Base-by-base conservation (phyloP, 139 green algal genomes). In the Pedinophyceae sp. region DNA sequence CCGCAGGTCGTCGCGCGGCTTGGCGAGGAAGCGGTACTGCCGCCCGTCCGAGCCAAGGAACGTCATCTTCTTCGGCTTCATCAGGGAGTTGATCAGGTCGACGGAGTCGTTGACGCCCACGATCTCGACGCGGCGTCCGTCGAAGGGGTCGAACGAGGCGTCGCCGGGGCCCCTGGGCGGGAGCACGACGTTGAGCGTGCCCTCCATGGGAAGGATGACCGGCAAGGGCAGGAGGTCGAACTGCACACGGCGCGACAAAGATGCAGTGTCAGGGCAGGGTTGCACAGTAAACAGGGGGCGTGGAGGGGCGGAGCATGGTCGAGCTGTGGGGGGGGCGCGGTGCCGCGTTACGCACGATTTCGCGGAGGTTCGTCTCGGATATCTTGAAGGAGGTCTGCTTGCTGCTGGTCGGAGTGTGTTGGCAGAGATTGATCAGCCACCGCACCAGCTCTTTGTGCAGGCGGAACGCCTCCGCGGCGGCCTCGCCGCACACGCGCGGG, bases 1-100 rank as follows among this genome's bases (percentile, higher is more conserved):
- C 47, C 89, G 77, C 56, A 97, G 79, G 72, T 97, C 89, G 59
- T 97, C 89, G 63, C 95, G 93, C 19, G 90, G 90, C 71, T 98
- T 98, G 57, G 82, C 90, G 41, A 98, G 70, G 73, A 97, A 96
- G 30, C 66, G 60, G 68, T 97, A 94, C 15, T 75, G 49, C 7
- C 40, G 15, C 16, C 87, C 87, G 64, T 97, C 86, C 26, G 60
- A 80, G 55, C 80, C 76, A 5, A 65, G 24, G n/a, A 78, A 61
- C 2, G 55, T 76, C 19, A 93, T 67, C 73, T 92, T 93, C 61
- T 97, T 97, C 39, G 89, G 89, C 43, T 73, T 69, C 75, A 93
- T 81, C 50, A 94, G 64, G 22, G 75, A 89, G 6, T 41, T 15
- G 67, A 96, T 72, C 15, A 94, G 59, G 46, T 78, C 53, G 6